phyloP scores from a whole-genome alignment of 768 basidiomycete species.

The Tricholoma saponaceum region DNA sequence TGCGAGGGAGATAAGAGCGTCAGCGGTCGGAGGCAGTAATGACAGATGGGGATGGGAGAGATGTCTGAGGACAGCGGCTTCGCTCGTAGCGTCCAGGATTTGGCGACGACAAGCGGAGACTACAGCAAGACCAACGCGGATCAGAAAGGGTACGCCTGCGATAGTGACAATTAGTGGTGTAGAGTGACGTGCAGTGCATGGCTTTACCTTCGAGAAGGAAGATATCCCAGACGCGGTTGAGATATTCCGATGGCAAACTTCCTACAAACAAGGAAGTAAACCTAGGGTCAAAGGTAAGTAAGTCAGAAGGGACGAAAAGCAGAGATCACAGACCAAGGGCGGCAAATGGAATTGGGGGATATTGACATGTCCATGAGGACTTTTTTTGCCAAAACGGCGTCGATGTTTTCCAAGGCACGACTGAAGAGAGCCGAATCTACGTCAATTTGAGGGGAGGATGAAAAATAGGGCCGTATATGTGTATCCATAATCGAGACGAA shows the following conservation, averaged over 20 bases:
- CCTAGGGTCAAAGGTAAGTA: constrained; percentile 34
- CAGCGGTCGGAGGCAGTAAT: constrained; percentile 56
- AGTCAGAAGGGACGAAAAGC: not conserved
- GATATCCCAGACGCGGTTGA: constrained; percentile 79
- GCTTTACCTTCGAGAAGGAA: constrained; percentile 74
- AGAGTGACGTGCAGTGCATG: not conserved
- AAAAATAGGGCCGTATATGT: constrained; percentile 77
- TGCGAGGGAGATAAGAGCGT: constrained; percentile 58
- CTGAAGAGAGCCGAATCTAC: constrained; percentile 72
- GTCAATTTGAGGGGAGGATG: constrained; percentile 59
- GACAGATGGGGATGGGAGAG: constrained; percentile 48
- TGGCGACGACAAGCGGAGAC: constrained; percentile 55
- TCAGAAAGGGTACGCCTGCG: constrained; percentile 65
- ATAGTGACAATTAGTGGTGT: not conserved
- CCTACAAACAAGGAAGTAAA: constrained; percentile 71
- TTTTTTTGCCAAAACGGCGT: constrained; percentile 58
- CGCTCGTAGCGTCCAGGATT: constrained; percentile 47
- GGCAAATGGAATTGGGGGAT: constrained; percentile 51
- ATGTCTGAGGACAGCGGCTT: constrained; percentile 41
- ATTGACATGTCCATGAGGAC: constrained; percentile 64
- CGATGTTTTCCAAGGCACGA: constrained; percentile 62
- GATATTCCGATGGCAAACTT: constrained; percentile 56
- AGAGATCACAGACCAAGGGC: constrained; percentile 49
- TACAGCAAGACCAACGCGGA: constrained; percentile 70
- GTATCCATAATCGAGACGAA: constrained; percentile 85